phyloP scores from a whole-genome alignment of 2,329 filamentous ascomycete genomes.

The Gnomoniopsis smithogilvyi region DNA sequence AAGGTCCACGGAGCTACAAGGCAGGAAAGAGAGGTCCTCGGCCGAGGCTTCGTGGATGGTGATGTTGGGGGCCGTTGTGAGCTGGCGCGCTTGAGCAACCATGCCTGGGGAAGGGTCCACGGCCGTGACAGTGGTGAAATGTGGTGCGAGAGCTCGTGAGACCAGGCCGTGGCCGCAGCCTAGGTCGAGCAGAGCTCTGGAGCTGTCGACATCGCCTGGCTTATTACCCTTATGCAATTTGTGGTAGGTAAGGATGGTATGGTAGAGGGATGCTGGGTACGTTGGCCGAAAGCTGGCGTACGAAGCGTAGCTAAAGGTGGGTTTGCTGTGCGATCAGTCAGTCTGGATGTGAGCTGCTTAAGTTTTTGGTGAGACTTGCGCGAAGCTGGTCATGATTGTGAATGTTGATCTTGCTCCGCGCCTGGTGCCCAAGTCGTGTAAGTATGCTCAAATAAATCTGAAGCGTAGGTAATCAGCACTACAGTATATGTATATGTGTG shows the following conservation, averaged over 20 bases:
- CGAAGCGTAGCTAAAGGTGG: conserved; percentile 51
- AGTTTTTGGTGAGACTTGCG: conserved; percentile 4
- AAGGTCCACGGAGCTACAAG: conserved; percentile 48
- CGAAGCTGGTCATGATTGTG: conserved; percentile 17
- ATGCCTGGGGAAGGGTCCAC: conserved; percentile 58
- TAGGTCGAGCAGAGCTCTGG: conserved; percentile 49
- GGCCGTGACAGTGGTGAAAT: conserved; percentile 49
- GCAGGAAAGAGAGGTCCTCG: conserved; percentile 51
- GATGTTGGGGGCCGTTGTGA: conserved; percentile 41
- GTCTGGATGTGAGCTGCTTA: neutral
- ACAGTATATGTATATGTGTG: too few species aligned
- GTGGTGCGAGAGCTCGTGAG: conserved; percentile 48
- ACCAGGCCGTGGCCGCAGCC: conserved; percentile 62
- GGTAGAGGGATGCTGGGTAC: conserved; percentile 55
- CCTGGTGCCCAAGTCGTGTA: neutral
- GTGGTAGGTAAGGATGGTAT: conserved; percentile 53
- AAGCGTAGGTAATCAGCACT: too few species aligned
- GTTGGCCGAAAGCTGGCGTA: conserved; percentile 60
- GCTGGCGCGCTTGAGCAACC: conserved; percentile 46
- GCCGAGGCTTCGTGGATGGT: conserved; percentile 47
- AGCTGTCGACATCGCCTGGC: conserved; percentile 21
- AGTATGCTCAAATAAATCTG: neutral
- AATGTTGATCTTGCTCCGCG: neutral
- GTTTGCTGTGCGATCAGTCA: conserved; percentile 39
- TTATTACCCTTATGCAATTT: conserved; percentile 24